A percentile compares a stretch with the other conserved stretches of the same genome.
These are phyloP conservation scores for Pyrus hybrid DNA, from an alignment of 331 rosid genomes.

Conservation along the genomic window DNA sequence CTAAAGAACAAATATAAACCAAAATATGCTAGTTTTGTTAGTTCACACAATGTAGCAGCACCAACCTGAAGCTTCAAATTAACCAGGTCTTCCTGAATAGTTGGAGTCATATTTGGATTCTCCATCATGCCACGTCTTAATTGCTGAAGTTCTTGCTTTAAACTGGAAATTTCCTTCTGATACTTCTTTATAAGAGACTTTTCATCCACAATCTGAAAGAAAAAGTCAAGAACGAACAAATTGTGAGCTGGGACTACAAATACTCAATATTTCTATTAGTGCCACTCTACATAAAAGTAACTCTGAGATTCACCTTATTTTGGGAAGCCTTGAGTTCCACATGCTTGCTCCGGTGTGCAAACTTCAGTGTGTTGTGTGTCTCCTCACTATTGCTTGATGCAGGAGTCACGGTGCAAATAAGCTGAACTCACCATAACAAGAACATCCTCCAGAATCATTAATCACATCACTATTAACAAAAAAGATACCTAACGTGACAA, in stretches of 20 bases:
- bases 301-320: slow-evolving; percentile 29
- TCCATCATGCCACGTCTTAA: slow-evolving; percentile 43
- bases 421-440: slow-evolving; percentile 16
- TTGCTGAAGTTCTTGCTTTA: slow-evolving; percentile 47
- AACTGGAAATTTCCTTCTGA: slow-evolving; percentile 46
- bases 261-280: background rate
- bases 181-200: slow-evolving; percentile 49
- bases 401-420: slow-evolving; percentile 48
- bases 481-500: background rate
- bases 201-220: slow-evolving; percentile 39
- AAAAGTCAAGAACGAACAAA: background rate
- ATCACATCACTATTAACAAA: background rate
- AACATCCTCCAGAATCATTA: slow-evolving; percentile 5
- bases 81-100: slow-evolving; percentile 71
- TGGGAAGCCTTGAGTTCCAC: slow-evolving; percentile 49
- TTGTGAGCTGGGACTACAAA: background rate
- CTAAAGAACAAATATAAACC: background rate
- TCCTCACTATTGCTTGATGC: slow-evolving; percentile 52
- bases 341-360: slow-evolving; percentile 47
- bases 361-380: slow-evolving; percentile 47
- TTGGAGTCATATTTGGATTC: slow-evolving; percentile 47
- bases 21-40: background rate
- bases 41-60: background rate
- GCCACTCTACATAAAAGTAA: background rate
- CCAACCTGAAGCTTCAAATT: slow-evolving; percentile 83